Percentiles rank a stretch among this genome's conserved stretches.
These are phyloP conservation scores for Lodderomyces margitis DNA, from an alignment of 1,139 yeast species.

Conservation along the genomic window DNA sequence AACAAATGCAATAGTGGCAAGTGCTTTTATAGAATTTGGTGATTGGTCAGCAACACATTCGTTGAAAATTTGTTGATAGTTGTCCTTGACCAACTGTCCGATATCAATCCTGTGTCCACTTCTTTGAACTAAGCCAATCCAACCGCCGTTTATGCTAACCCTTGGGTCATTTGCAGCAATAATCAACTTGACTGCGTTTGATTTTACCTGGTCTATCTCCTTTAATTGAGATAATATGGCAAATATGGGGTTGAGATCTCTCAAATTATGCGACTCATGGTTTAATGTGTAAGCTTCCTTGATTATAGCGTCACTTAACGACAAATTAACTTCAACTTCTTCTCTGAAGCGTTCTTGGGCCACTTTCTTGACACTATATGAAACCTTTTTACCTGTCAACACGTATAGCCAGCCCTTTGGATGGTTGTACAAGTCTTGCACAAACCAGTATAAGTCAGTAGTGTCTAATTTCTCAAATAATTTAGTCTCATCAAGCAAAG, in stretches of 20 bases:
- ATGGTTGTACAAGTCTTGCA: constrained; percentile 38
- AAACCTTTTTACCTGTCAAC: constrained; percentile 35
- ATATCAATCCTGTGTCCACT: constrained; percentile 56
- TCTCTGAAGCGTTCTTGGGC: constrained; percentile 28
- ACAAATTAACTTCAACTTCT: constrained; percentile 18
- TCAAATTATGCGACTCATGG: constrained; percentile 18
- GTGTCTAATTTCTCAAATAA: constrained; percentile 49
- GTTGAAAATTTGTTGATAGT: constrained; percentile 39
- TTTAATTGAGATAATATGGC: constrained; percentile 42
- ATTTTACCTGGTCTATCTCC: constrained; percentile 21
- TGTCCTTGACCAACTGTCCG: constrained; percentile 47
- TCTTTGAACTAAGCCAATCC: constrained; percentile 77
- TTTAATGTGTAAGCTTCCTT: constrained; percentile 14
- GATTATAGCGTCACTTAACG: constrained; percentile 19
- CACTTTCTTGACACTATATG: constrained; percentile 30
- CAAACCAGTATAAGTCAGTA: constrained; percentile 53
- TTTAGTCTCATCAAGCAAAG: constrained; percentile 41
- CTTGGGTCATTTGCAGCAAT: constrained; percentile 53
- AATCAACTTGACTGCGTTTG: constrained; percentile 42
- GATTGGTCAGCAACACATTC: constrained; percentile 13
- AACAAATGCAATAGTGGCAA: constrained; percentile 70
- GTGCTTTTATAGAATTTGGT: constrained; percentile 52
- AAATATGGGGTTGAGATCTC: constrained; percentile 24
- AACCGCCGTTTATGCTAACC: constrained; percentile 51
- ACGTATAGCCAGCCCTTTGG: constrained; percentile 43